phyloP scores from a whole-genome alignment of 257 asterid species.

The Paraleonurus japonicus region DNA sequence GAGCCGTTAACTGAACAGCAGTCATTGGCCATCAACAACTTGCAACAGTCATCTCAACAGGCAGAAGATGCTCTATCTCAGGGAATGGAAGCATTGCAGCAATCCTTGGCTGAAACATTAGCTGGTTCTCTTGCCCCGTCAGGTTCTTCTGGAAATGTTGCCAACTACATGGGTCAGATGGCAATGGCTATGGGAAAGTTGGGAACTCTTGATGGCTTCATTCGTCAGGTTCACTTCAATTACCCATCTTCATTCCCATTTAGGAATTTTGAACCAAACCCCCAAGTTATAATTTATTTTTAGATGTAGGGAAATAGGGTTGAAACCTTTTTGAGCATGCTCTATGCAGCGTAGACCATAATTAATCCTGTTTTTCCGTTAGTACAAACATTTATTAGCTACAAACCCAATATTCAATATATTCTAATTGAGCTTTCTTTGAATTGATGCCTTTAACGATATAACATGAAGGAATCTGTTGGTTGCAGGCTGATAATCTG shows the following conservation, averaged over 20 bases:
- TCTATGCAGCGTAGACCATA: background rate
- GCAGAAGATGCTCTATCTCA: slow-evolving; percentile 68
- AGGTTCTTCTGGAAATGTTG: slow-evolving; percentile 51
- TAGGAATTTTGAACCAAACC: too few relatives aligned
- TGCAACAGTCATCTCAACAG: slow-evolving; percentile 61
- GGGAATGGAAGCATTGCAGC: slow-evolving; percentile 62
- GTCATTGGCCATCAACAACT: slow-evolving; percentile 50
- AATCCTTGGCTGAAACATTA: slow-evolving; percentile 55
- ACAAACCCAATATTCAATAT: too few relatives aligned
- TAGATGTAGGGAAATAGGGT: too few relatives aligned
- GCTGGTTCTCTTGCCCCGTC: slow-evolving; percentile 47
- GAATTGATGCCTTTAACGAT: background rate
- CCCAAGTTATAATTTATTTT: too few relatives aligned
- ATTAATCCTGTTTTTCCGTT: background rate
- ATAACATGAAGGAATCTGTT: background rate
- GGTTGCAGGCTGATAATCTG: slow-evolving; percentile 52
- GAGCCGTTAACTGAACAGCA: slow-evolving; percentile 68
- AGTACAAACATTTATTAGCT: too few relatives aligned
- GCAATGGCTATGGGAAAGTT: slow-evolving; percentile 64
- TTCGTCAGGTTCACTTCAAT: slow-evolving; percentile 44
- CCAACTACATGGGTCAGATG: slow-evolving; percentile 66
- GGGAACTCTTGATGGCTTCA: slow-evolving; percentile 60
- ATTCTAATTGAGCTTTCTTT: background rate
- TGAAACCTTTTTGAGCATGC: too few relatives aligned
- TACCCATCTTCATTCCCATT: too few relatives aligned